phyloP scores from a whole-genome alignment of 805 yeast species.

The Kodamaea jinghongensis region DNA sequence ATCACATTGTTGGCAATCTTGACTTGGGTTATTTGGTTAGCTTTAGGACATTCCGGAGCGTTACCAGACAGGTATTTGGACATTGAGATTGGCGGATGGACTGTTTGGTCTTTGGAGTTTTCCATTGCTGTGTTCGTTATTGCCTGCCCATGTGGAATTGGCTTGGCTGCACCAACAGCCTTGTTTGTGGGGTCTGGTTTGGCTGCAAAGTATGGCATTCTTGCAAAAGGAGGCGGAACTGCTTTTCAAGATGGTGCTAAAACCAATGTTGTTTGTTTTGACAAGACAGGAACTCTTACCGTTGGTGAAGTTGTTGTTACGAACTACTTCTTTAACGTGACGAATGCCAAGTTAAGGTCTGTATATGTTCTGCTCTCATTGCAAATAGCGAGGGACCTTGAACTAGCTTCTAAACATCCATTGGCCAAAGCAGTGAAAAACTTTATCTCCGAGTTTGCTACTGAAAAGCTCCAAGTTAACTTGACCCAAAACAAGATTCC shows the following conservation, averaged over 20 bases:
- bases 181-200: conserved; percentile 75
- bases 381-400: conserved; percentile 58
- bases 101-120: conserved; percentile 73
- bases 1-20: conserved; percentile 57
- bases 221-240: conserved; percentile 79
- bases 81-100: conserved; percentile 70
- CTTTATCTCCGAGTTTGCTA: conserved; percentile 31
- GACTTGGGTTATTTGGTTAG: conserved; percentile 71
- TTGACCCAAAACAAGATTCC: conserved; percentile 39
- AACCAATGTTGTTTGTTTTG: conserved; percentile 65
- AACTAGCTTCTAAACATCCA: conserved; percentile 66
- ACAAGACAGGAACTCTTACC: conserved; percentile 77
- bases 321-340: conserved; percentile 35
- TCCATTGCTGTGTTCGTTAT: conserved; percentile 78
- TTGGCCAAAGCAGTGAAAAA: conserved; percentile 55
- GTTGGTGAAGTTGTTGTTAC: conserved; percentile 61
- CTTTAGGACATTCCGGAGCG: conserved; percentile 51
- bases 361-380: conserved; percentile 25
- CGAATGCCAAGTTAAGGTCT: conserved; percentile 13
- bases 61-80: conserved; percentile 58
- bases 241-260: conserved; percentile 76
- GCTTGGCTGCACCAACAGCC: conserved; percentile 83
- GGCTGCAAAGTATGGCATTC: conserved; percentile 73
- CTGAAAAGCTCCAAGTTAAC: conserved; percentile 14
- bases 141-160: conserved; percentile 86